Evolutionary conservation across 805 yeast species (phyloP), one percentile per base, ranked within the genome.

Genomic region (Metschnikowia noctiluminum): DNA sequence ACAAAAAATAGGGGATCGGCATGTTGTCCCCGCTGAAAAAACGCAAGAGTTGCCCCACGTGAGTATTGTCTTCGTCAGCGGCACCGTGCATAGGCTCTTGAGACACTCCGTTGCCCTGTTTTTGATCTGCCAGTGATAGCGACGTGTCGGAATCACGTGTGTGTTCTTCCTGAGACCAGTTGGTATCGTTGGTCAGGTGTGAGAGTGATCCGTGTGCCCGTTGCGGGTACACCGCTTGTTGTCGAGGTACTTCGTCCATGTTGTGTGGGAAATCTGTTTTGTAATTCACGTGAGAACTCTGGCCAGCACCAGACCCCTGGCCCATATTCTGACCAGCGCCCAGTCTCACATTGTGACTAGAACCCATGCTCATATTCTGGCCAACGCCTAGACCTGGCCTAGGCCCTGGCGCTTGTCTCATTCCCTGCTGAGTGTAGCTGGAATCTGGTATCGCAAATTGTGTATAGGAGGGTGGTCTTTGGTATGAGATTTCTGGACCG

Each of bases 1-100:
- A 69, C 13, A 88, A 69, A 59, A 87, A 82, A 26, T 77, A 80
- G 0, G 96, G 96, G 28, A 87, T 73, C 3, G 66, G 60, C 1
- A 70, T 56, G 46, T 68, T 69, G 45, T 71, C 77, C 40, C 71
- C 76, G 59, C 76, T 70, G 58, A 73, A 73, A 50, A 71, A 73
- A 35, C 63, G 64, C 38, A 73, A 62, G 45, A 73, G 58, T 52
- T 71, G 76, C 21, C 74, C 58, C 7, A 75, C 70, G 38, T 70
- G 67, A 4, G 69, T 50, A 35, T 54, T 59, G 34, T 77, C 79
- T 46, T 80, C 84, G 49, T 81, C 85, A 8, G 32, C 32, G n/a
- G n/a, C n/a, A n/a, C n/a, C n/a, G n/a, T n/a, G n/a, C n/a, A n/a
- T n/a, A n/a, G n/a, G n/a, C n/a, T n/a, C n/a, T n/a, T n/a, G n/a